phyloP scores from a whole-genome alignment of 495 filamentous ascomycete species.

The Penicillium nucicola region DNA sequence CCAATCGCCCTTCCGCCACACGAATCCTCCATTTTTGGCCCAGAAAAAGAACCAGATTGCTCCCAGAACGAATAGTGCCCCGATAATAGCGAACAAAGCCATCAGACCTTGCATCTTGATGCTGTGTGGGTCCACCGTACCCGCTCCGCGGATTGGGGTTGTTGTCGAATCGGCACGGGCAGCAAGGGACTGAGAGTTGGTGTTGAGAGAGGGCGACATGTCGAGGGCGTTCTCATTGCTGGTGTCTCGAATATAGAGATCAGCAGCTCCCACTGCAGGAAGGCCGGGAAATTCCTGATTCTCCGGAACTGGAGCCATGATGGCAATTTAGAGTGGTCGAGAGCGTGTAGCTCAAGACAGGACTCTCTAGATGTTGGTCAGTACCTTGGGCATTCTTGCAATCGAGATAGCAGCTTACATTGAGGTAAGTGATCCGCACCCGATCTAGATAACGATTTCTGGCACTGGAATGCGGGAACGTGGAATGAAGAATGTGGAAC shows the following conservation, averaged over 20 bases:
- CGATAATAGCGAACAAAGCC: slow-evolving; percentile 80
- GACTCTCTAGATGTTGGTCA: slow-evolving; percentile 18
- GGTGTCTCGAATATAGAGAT: slow-evolving; percentile 6
- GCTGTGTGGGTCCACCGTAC: slow-evolving; percentile 57
- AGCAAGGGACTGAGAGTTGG: slow-evolving; percentile 16
- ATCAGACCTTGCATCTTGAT: slow-evolving; percentile 86
- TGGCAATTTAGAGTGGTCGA: slow-evolving; percentile 26
- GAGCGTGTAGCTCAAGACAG: slow-evolving; percentile 41
- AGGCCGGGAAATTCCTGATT: slow-evolving; percentile 27
- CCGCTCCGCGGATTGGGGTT: slow-evolving; percentile 37
- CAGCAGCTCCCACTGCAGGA: slow-evolving; percentile 11
- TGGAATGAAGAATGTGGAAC: slow-evolving; percentile 4
- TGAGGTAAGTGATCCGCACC: slow-evolving; percentile 8
- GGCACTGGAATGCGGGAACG: slow-evolving; percentile 8
- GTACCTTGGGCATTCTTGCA: neutral
- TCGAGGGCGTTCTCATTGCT: slow-evolving; percentile 1
- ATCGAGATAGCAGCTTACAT: slow-evolving; percentile 8
- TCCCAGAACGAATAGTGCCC: slow-evolving; percentile 69
- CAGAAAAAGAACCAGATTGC: slow-evolving; percentile 98
- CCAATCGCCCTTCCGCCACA: slow-evolving; percentile 83
- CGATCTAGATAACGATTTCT: slow-evolving; percentile 4
- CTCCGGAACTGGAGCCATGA: slow-evolving; percentile 32
- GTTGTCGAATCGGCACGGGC: slow-evolving; percentile 21
- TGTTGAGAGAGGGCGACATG: slow-evolving; percentile 2
- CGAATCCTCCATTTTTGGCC: slow-evolving; percentile 92